phyloP scores from a whole-genome alignment of 305 asterid species.

The Salvia sclarea region DNA sequence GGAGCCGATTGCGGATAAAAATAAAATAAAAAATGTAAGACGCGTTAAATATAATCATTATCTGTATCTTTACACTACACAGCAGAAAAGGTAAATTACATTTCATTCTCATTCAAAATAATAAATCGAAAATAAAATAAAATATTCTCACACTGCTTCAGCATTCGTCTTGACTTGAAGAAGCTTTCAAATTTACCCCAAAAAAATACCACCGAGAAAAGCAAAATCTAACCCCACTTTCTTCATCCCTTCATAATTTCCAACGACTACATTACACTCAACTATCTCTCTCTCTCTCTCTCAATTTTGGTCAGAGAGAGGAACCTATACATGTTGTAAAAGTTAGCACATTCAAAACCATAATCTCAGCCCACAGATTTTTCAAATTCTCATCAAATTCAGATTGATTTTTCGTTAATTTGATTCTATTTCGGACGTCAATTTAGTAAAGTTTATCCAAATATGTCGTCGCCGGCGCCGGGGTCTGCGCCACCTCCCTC shows the following conservation, averaged over 20 bases:
- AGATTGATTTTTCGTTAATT: neutral
- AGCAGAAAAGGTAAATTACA: conserved; percentile 10
- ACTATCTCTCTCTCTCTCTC: conserved; percentile 19
- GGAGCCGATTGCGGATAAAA: conserved; percentile 23
- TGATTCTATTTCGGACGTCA: neutral
- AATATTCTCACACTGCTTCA: neutral
- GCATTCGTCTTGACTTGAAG: conserved; percentile 2
- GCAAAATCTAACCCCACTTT: conserved; percentile 15
- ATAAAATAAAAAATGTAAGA: neutral
- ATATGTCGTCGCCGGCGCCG: conserved; percentile 49
- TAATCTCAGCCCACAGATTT: neutral
- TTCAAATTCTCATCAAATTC: neutral
- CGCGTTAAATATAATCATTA: conserved; percentile 32
- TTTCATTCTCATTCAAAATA: neutral
- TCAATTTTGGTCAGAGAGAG: conserved; percentile 16
- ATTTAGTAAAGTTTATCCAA: neutral
- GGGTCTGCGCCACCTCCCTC: conserved; percentile 55
- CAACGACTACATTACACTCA: conserved; percentile 30
- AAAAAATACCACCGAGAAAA: neutral
- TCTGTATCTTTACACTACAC: conserved; percentile 24
- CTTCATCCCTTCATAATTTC: conserved; percentile 6
- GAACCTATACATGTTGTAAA: neutral
- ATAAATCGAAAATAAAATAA: neutral
- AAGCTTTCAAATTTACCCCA: conserved; percentile 9
- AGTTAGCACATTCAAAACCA: neutral